phyloP scores from a whole-genome alignment of 306 rosid genomes.

The Casuarina equisetifolia region DNA sequence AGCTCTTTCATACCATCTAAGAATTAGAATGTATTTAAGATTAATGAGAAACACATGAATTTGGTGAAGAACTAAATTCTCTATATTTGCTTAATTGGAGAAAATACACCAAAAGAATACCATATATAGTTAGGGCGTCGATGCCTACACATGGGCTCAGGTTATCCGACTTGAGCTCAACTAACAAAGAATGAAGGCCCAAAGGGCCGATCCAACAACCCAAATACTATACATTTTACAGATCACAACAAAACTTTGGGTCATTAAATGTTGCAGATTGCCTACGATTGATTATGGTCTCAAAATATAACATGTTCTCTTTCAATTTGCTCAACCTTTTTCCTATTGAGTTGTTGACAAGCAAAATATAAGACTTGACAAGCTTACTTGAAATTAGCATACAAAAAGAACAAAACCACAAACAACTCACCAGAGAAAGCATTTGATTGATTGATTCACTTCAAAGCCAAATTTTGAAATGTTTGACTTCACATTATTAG shows the following conservation, averaged over 20 bases:
- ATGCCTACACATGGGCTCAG: too few relatives aligned
- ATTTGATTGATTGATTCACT: constrained; percentile 46
- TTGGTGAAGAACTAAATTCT: too few relatives aligned
- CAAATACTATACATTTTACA: too few relatives aligned
- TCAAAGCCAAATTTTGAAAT: constrained; percentile 71
- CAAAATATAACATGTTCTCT: constrained; percentile 45
- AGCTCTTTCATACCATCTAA: too few relatives aligned
- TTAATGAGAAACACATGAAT: too few relatives aligned
- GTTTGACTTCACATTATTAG: constrained; percentile 60
- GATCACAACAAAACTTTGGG: not conserved
- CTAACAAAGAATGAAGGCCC: too few relatives aligned
- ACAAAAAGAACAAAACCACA: not conserved
- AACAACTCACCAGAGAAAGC: constrained; percentile 48
- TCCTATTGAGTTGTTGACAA: constrained; percentile 37
- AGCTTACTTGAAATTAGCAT: constrained; percentile 1
- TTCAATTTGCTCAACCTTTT: constrained; percentile 44
- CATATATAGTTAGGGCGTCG: too few relatives aligned
- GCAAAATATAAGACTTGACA: not conserved
- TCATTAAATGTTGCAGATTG: not conserved
- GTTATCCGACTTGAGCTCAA: too few relatives aligned
- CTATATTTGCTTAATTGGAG: too few relatives aligned
- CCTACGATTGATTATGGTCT: not conserved
- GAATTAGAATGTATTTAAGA: too few relatives aligned
- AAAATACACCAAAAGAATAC: too few relatives aligned
- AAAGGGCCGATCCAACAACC: too few relatives aligned